Evolutionary conservation across 2,329 filamentous ascomycete species (phyloP), one percentile per base, ranked within the genome.

Genomic region (Neoarthrinium moseri): DNA sequence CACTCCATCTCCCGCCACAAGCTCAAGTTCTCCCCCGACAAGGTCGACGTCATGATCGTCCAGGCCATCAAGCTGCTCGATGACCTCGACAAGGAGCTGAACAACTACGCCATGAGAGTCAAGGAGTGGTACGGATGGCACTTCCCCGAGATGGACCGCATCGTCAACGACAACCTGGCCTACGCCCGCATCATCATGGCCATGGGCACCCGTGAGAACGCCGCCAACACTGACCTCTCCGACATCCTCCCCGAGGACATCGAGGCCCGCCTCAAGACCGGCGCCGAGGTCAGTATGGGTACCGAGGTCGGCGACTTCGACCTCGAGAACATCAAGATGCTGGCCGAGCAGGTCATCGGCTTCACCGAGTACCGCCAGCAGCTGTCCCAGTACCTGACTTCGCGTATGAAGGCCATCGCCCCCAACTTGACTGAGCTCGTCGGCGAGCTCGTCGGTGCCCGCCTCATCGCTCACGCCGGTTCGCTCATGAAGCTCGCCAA

Each of bases 91-190:
- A 99, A 99, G 79, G 94, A 99, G 72, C 78, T 99, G 54, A 99
- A 99, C 77, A 94, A 89, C 59, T 97, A 96, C 65, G 92, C 94
- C 54, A 99, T 99, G 94, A 82, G 94, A 68, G 91, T 96, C 51
- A 97, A 97, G 83, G 94, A 99, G 71, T 99, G 94, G 94, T 99
- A 99, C 67, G 94, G 94, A 62, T 99, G 94, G 94, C 94, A 97
- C 72, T 99, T 97, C 77, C 94, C 94, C 32, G 94, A 99, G 75
- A 84, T 99, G 80, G 91, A 89, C 63, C 92, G 91, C 73, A 96
- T 97, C 63, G 80, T 96, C 57, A 95, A 95, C 69, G 94, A 99
- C 78, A 99, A 99, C 72, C 75, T 96, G 52, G 91, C 91, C 54
- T 99, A 96, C 67, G 85, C 91, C 49, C 86, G 86, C 56, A 85